Percentiles rank a stretch among this genome's conserved stretches.
Evolutionary conservation across 768 basidiomycete species (phyloP).

Genomic region (Pulveroboletus ravenelii): DNA sequence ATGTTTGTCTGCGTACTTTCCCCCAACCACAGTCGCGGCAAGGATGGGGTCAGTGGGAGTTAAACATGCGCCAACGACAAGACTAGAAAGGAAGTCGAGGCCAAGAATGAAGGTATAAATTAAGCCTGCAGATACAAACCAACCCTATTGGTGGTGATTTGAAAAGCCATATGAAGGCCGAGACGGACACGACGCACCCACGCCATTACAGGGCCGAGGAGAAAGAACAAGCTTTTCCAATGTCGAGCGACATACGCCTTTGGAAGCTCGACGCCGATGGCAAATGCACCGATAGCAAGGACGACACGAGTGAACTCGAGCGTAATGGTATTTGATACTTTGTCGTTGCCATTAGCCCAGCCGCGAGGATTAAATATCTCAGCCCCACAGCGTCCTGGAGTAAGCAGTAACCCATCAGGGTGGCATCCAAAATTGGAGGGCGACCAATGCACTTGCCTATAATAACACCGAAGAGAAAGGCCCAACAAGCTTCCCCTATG

Average conservation of each 20-base stretch:
- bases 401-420: slow-evolving; percentile 1
- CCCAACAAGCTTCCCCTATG: slow-evolving; percentile 95
- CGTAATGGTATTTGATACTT: slow-evolving; percentile 67
- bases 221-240: slow-evolving; percentile 83
- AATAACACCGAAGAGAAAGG: slow-evolving; percentile 89
- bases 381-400: slow-evolving; percentile 73
- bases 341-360: slow-evolving; percentile 55
- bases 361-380: slow-evolving; percentile 76
- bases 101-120: slow-evolving; percentile 91
- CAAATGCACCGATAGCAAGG: slow-evolving; percentile 94
- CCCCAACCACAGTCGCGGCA: slow-evolving; percentile 65
- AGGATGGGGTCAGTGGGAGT: slow-evolving; percentile 67
- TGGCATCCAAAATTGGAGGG: background rate
- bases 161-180: slow-evolving; percentile 3
- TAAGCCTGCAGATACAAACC: slow-evolving; percentile 88
- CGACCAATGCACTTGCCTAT: slow-evolving; percentile 49
- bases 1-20: slow-evolving; percentile 97
- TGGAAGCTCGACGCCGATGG: slow-evolving; percentile 95
- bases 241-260: slow-evolving; percentile 93
- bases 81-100: slow-evolving; percentile 81
- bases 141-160: slow-evolving; percentile 51
- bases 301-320: slow-evolving; percentile 89
- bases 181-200: slow-evolving; percentile 51
- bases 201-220: slow-evolving; percentile 79
- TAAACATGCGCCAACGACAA: slow-evolving; percentile 88